Base-by-base conservation (phyloP, 176 grass and related monocot genomes). In the Triticum turgidum region DNA sequence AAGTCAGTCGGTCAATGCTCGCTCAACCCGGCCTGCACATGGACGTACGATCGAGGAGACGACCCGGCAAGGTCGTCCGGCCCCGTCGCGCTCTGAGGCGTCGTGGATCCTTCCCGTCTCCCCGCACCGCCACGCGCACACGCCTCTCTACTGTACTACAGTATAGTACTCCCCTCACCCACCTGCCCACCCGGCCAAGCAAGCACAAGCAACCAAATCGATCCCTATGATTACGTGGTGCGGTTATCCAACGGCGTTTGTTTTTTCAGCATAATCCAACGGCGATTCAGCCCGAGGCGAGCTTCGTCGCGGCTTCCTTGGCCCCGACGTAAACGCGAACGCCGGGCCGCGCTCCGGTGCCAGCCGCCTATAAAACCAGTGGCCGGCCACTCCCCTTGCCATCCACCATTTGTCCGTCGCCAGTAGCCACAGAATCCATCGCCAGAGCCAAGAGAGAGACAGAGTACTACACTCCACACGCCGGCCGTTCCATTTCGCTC, bases 291-390 rank as follows among this genome's bases (percentile, higher is more conserved):
- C 49, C 13, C 45, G 12, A 14, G 58, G 38, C 11, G 9, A 20
- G 41, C 75, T 85, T 89, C 82, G 61, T 33, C 45, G 77, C 45
- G 77, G 67, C 82, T 89, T 85, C 88, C 69, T 89, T 25, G 33
- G 9, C 49, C 56, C 35, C 54, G 9, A 39, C 82, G 33, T 11
- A 39, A 71, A n/a, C 35, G 6, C 44, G 0, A 0, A 52, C 49
- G 49, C 14, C 49, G 49, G 14, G 49, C 49, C 45, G 45, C 45
- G 45, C 3, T 49, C 45, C 45, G 45, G 13, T 51, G 47, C 47
- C 47, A 5, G 4, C 47, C 11, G 49, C 1, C 49, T 52, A 52
- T 52, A 52, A 52, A 52, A 52, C 49, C 5, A 52, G 49, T 52
- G 49, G 49, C 49, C 47, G 49, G 49, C 14, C 49, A 52, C 14